Base-by-base conservation (phyloP, 805 yeast species). In the Pichia ethanolica region DNA sequence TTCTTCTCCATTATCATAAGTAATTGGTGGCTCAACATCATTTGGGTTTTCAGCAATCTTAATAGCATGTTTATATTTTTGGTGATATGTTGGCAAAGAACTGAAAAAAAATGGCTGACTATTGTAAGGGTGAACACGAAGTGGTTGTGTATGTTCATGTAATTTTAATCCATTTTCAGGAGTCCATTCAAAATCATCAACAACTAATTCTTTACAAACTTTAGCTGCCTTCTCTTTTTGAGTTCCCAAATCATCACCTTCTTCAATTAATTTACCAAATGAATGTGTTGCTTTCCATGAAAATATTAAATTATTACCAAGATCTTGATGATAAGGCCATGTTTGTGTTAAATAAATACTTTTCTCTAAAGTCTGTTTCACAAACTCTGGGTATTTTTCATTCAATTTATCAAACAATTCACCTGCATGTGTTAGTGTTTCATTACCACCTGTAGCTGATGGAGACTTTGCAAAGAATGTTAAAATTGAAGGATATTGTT, bases 351-450 rank as follows among this genome's bases (percentile, higher is more conserved):
- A 14, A 38, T 42, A 47, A 10, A 47, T 40, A 25, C 54, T 53
- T 28, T 54, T 55, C n/a, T 41, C 46, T 30, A 37, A 36, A 30
- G 55, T 39, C 7, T 55, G 56, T 33, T 49, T 35, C 27, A 60
- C 53, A 38, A 60, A 60, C 35, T 56, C 59, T 3, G 64, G 64
- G 46, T 53, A 57, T 36, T 56, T 59, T n/a, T 33, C 44, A 34
- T 46, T 42, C 8, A 59, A 51, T 8, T 33, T 40, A 20, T 59
- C 59, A 46, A 50, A 59, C 9, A 59, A 48, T 45, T 59, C 63
- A 5, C 59, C 53, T 7, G 61, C 61, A 44, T 58, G 57, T 5
- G 59, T 53, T 5, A 58, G 53, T 3, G 60, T 50, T 8, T 58
- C 53, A 14, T 57, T 61, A n/a, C 64, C 64, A 8, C 59, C 61